phyloP scores from a whole-genome alignment of 495 filamentous ascomycete species.

The Penicillium argentinense region DNA sequence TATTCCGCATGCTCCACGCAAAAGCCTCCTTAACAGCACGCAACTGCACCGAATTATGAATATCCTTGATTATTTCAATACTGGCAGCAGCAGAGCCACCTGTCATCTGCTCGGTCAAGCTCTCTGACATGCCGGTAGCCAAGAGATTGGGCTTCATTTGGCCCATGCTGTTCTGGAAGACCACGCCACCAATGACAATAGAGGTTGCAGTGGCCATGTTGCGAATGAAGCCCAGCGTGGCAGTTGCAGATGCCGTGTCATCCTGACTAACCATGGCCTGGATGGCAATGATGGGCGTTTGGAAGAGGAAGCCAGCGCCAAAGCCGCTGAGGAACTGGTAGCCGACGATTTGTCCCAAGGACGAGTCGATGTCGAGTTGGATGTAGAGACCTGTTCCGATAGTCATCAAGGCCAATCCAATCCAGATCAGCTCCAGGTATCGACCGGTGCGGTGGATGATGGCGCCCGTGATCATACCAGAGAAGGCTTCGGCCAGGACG shows the following conservation, averaged over 20 bases:
- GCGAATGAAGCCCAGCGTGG: constrained; percentile 71
- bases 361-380: constrained; percentile 35
- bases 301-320: constrained; percentile 48
- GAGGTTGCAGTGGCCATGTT: constrained; percentile 69
- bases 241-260: constrained; percentile 76
- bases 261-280: constrained; percentile 66
- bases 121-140: constrained; percentile 45
- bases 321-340: constrained; percentile 65
- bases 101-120: constrained; percentile 40
- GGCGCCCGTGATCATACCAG: constrained; percentile 49
- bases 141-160: constrained; percentile 33
- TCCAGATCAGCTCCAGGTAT: constrained; percentile 57
- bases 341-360: constrained; percentile 43
- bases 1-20: constrained; percentile 58
- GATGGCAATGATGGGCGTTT: constrained; percentile 73
- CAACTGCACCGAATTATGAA: constrained; percentile 45
- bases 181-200: constrained; percentile 76
- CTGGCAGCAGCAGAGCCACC: constrained; percentile 53
- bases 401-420: constrained; percentile 44
- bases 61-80: constrained; percentile 41
- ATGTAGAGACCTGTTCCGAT: constrained; percentile 57
- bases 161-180: constrained; percentile 69
- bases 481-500: constrained; percentile 48
- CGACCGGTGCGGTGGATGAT: constrained; percentile 61
- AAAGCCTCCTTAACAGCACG: constrained; percentile 54